A percentile compares a stretch with the other conserved stretches of the same genome.
Evolutionary conservation across 176 grass and related monocot genomes (phyloP).

Genomic region (Miscanthus lutarioriparius): DNA sequence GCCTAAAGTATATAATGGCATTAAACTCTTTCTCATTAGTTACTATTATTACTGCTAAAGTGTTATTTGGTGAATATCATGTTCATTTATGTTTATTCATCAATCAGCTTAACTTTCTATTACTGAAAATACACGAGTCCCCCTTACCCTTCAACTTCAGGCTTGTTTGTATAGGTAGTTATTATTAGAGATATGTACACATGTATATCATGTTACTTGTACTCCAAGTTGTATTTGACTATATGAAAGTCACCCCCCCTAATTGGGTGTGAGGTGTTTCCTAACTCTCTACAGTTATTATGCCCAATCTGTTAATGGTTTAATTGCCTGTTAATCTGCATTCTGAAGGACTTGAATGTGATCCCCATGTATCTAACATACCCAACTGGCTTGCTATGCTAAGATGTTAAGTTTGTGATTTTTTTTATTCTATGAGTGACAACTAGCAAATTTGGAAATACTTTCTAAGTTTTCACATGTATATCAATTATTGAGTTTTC

Average conservation of each 20-base stretch:
- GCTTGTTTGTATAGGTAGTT: not conserved
- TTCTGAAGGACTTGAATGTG: not conserved
- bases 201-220: no score
- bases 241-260: no score
- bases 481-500: not conserved
- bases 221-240: no score
- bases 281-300: no score
- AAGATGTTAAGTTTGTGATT: not conserved
- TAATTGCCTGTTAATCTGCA: conserved; percentile 1
- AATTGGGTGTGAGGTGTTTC: no score
- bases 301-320: not conserved
- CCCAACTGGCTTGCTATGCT: not conserved
- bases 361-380: not conserved
- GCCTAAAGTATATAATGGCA: not conserved
- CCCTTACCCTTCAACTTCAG: not conserved
- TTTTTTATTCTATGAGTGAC: conserved; percentile 31
- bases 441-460: conserved; percentile 8
- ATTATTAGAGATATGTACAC: no score
- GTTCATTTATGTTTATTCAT: not conserved
- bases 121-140: not conserved
- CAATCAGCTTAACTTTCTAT: not conserved
- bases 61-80: not conserved
- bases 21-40: conserved; percentile 20
- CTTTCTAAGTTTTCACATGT: not conserved
- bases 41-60: conserved; percentile 8